Percentiles rank a stretch among this genome's conserved stretches.
These are phyloP conservation scores for Talaromyces sp. DNA, from an alignment of 2,329 filamentous ascomycete genomes.

Conservation along the genomic window DNA sequence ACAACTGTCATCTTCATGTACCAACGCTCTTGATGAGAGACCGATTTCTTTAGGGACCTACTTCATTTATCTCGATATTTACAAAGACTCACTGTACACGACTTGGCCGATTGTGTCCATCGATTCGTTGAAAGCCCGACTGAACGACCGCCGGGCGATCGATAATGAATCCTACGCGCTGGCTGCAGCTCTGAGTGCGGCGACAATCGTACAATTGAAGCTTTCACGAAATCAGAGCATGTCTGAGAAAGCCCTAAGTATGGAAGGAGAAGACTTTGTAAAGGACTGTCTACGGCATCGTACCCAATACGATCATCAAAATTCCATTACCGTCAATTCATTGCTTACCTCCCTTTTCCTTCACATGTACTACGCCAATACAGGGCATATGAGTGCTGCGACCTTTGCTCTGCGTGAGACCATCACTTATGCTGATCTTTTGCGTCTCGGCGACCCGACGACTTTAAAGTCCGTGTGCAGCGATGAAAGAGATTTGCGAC, in stretches of 20 bases:
- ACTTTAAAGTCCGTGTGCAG: constrained; percentile 2
- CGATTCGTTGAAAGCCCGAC: constrained; percentile 6
- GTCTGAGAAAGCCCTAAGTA: neutral
- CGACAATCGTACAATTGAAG: constrained; percentile 16
- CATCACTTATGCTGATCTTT: constrained; percentile 14
- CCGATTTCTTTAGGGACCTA: constrained; percentile 2
- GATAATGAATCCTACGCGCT: constrained; percentile 11
- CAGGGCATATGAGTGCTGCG: constrained; percentile 20
- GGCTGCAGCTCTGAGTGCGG: constrained; percentile 12
- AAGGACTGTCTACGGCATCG: constrained; percentile 13
- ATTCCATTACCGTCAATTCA: neutral
- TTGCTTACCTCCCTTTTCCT: constrained; percentile 21
- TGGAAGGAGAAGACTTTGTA: constrained; percentile 10
- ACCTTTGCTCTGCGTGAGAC: constrained; percentile 20
- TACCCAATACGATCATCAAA: constrained; percentile 2
- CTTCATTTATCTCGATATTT: constrained; percentile 11
- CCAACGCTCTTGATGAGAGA: neutral
- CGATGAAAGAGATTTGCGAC: constrained; percentile 11
- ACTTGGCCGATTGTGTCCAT: constrained; percentile 17
- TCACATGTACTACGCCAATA: constrained; percentile 23
- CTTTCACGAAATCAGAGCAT: neutral
- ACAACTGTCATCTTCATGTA: neutral
- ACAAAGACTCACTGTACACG: constrained; percentile 13
- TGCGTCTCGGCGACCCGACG: constrained; percentile 6
- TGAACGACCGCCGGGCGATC: neutral